Base-by-base conservation (phyloP, 2,329 filamentous ascomycete species). In the Ceratocystis variospora region DNA sequence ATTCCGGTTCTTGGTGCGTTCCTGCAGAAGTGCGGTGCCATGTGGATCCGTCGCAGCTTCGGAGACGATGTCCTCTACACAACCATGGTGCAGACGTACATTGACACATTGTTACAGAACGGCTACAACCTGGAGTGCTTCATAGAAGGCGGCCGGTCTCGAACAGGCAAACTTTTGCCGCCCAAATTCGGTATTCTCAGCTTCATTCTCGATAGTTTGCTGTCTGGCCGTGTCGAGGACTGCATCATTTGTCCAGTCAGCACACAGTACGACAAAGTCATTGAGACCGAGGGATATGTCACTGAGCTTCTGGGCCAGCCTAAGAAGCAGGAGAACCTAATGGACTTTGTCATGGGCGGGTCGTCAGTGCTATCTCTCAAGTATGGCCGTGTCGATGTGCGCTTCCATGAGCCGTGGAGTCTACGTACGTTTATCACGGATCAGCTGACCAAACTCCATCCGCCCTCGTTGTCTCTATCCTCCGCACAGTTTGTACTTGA, bases 231-330 rank as follows among this genome's bases (percentile, higher is more conserved):
- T 5, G 91, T 96, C 0, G 81, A 95, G 61, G 94, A 99, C 75
- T 87, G 90, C 41, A 89, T 96, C 53, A 90, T 99, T 64, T 96
- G 93, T 71, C 94, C 94, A 0, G 94, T 99, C 59, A 95, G 89
- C 74, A 96, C 92, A 0, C 94, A 99, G 74, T 99, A 99, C 73
- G 94, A 99, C 79, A 99, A 97, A 73, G 94, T 99, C 66, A 95
- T 99, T 68, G 94, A 99, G 75, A 96, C 95, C 0, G 91, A 96
- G 75, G 94, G 91, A 4, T 99, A 99, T 72, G 93, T 97, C 57
- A 94, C 87, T 44, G 94, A 99, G 75, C 82, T 99, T 1, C 81
- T 99, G 0, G 94, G 94, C 2, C 87, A 95, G 69, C 94, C 94
- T 0, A 99, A 99, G 76, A 90, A 90, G 72, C 96, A 96, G 73